Percentiles rank a stretch among this genome's conserved stretches.
Conservation (phyloP, 495 filamentous ascomycete genomes). For the Penicillium lividum region DNA sequence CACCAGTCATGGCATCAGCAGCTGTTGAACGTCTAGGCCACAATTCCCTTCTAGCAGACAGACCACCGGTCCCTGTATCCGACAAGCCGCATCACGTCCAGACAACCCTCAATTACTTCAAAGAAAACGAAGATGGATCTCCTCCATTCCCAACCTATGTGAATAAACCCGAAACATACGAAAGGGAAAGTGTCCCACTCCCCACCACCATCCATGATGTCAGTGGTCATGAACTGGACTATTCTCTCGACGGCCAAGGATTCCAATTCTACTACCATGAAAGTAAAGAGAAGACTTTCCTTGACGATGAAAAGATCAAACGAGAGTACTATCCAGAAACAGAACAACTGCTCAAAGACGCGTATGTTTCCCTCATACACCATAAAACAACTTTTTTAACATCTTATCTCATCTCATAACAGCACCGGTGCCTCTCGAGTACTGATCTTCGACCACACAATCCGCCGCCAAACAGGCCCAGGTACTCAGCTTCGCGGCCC, state of each 20-base stretch:
- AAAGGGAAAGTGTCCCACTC: slow-evolving; percentile 38
- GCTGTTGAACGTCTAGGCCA: slow-evolving; percentile 38
- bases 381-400: not conserved
- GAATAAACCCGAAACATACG: slow-evolving; percentile 51
- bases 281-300: slow-evolving; percentile 50
- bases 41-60: slow-evolving; percentile 18
- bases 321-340: slow-evolving; percentile 65
- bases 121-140: slow-evolving; percentile 59
- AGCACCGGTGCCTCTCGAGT: slow-evolving; percentile 57
- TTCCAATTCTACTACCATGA: slow-evolving; percentile 53
- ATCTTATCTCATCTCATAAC: not conserved
- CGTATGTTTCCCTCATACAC: slow-evolving; percentile 30
- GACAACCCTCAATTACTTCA: slow-evolving; percentile 60
- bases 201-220: slow-evolving; percentile 47
- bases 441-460: slow-evolving; percentile 77
- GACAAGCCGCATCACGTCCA: slow-evolving; percentile 50
- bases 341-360: slow-evolving; percentile 65
- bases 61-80: slow-evolving; percentile 14
- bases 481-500: slow-evolving; percentile 53
- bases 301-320: slow-evolving; percentile 70
- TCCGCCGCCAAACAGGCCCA: slow-evolving; percentile 52
- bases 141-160: slow-evolving; percentile 52
- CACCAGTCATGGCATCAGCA: slow-evolving; percentile 37
- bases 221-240: slow-evolving; percentile 50
- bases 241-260: slow-evolving; percentile 48